Base-by-base conservation (phyloP, 2,329 filamentous ascomycete genomes). In the Annulohypoxylon truncatum region DNA sequence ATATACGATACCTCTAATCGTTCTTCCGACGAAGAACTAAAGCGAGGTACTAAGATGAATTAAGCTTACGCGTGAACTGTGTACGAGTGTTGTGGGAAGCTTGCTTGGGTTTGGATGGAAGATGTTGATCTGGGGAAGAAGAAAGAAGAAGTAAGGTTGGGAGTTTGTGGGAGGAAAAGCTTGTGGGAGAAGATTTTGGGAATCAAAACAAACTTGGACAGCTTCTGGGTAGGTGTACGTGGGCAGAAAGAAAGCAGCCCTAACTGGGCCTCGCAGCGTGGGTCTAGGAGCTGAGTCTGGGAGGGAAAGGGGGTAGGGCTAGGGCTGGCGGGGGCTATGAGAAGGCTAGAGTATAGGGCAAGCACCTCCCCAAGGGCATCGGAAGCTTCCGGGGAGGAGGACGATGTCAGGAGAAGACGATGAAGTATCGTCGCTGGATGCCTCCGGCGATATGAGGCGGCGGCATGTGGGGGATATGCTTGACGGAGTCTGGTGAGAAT, bases 21-120 rank as follows among this genome's bases (percentile, higher is more conserved):
- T 50, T 57, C 52, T 38, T 40, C 50, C 10, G 42, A 48, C 9
- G 38, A 47, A 51, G 35, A 61, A 66, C 51, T 44, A 52, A 15
- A 46, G 38, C 50, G 54, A 64, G 64, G 33, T 4, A 35, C 8
- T 15, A 18, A 4, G 26, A 15, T 9, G 51, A 26, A 33, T 64
- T 33, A 22, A 18, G 46, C 64, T 61, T 60, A 26, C 13, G 26
- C 13, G 40, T 22, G 24, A n/a, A 7, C n/a, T 9, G n/a, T n/a
- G n/a, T n/a, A n/a, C n/a, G 24, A 28, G 42, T 47, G 42, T 47
- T 47, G 22, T 15, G 13, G 13, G 12, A 5, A 8, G 5, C 0
- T 29, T 29, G 12, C n/a, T 26, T 48, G 24, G 44, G 13, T 28
- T 24, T 28, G 24, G 13, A n/a, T n/a, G 13, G 51, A 18, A 38